A percentile compares a stretch with the other conserved stretches of the same genome.
These are phyloP conservation scores for Clavispora vitiphila DNA, from an alignment of 805 yeast genomes.

Conservation along the genomic window DNA sequence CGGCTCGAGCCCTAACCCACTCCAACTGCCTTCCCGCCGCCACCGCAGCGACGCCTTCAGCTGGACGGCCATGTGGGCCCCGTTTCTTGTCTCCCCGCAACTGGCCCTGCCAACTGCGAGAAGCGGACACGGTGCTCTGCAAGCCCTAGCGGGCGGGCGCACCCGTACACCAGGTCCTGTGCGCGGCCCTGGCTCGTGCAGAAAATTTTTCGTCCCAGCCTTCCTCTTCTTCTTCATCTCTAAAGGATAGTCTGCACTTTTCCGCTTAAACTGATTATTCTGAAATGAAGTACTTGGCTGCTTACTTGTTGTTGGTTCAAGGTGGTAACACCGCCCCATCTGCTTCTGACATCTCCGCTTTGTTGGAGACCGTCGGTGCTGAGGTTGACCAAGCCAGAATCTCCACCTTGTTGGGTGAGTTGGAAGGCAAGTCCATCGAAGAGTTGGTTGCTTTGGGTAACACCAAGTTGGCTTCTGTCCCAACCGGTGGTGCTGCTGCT, in stretches of 20 bases:
- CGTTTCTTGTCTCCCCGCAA: too few species aligned
- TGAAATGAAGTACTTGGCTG: conserved; percentile 97
- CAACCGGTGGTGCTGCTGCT: conserved; percentile 96
- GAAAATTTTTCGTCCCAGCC: conserved; percentile 7
- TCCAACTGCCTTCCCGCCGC: too few species aligned
- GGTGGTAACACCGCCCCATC: conserved; percentile 96
- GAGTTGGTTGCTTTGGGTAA: conserved; percentile 94
- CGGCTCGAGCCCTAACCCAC: too few species aligned
- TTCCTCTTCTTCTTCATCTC: conserved; percentile 14
- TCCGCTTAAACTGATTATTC: conserved; percentile 79
- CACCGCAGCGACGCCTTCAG: too few species aligned
- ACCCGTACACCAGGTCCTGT: neutral
- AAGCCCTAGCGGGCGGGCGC: too few species aligned
- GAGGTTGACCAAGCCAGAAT: conserved; percentile 91
- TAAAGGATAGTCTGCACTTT: conserved; percentile 79
- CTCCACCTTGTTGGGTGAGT: conserved; percentile 70
- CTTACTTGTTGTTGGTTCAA: conserved; percentile 95
- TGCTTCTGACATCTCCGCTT: conserved; percentile 82
- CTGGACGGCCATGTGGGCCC: too few species aligned
- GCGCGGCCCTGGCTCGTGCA: conserved; percentile 5
- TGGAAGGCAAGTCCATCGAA: conserved; percentile 88
- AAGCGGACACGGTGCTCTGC: too few species aligned
- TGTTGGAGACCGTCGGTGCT: conserved; percentile 91
- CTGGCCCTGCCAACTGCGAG: too few species aligned
- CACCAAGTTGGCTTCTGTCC: conserved; percentile 94